Evolutionary conservation across 2,329 filamentous ascomycete genomes (phyloP), one percentile per base, ranked within the genome.

Genomic region (Colletotrichum cordylinicola): DNA sequence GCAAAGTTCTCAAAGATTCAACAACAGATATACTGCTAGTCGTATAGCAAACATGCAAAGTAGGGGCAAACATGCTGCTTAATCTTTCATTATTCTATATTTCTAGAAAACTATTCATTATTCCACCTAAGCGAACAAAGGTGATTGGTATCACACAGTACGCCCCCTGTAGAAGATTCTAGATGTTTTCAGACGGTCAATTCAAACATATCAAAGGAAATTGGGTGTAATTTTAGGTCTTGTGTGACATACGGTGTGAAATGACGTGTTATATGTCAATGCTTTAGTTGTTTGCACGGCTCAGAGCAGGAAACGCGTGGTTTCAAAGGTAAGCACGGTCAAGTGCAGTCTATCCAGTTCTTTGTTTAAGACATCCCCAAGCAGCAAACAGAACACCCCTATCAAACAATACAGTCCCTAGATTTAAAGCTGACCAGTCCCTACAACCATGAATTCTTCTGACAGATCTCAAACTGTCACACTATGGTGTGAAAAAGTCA

Each of bases 121-220:
- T 4, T 48, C 39, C 6, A 1, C 39, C 39, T 48, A n/a, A 48
- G 18, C 2, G 3, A 48, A 48, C 18, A 48, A 12, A 48, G 18
- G 5, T 1, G 12, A 48, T n/a, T n/a, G 18, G 18, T 48, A 9
- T 48, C 39, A 48, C 18, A 52, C n/a, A 21, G 12, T 52, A 52
- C n/a, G 2, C 1, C 3, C 3, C n/a, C 43, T 8, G 10, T 52
- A 4, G n/a, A 52, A 0, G n/a, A 52, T 4, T 52, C n/a, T 52
- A 13, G 43, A 52, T 13, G 43, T 21, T 52, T 52, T 52, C n/a
- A 52, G 43, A 52, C 43, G 1, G 13, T 4, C 6, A 21, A 21
- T 8, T 21, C 9, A 13, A 13, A 13, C 6, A 52, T 2, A 8
- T 52, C n/a, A 52, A 52, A 21, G 43, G 43, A 52, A 4, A 4